Base-by-base conservation (phyloP, 2,329 filamentous ascomycete species). In the Phialocephala sp. region DNA sequence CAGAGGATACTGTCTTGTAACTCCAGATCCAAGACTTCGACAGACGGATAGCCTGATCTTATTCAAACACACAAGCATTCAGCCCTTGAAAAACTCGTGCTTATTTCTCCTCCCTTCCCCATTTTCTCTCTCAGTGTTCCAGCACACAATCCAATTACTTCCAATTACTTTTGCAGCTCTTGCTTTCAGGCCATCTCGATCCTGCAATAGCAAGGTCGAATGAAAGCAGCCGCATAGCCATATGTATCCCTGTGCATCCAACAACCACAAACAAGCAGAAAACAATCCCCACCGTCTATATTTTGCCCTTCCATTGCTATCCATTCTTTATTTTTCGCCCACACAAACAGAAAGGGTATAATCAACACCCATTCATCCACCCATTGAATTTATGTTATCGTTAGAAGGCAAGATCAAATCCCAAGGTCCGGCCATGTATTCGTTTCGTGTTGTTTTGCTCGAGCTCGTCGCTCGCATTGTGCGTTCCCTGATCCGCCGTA, bases 11-110 rank as follows among this genome's bases (percentile, higher is more conserved):
- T 4, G 12, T 41, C 15, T 41, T 22, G 43, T 54, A 12, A 18
- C 55, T 47, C 36, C 36, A n/a, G 41, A 50, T 57, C 62, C 43
- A 39, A 59, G 36, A 15, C 11, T 27, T 32, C 58, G 24, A 61
- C 58, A 24, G 22, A 15, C 27, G 27, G 27, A 32, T 32, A 32
- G 43, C 27, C 39, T 20, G 24, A 37, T 52, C 41, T 4, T 5
- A 64, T 60, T 60, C 37, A 55, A 68, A 69, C 68, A 72, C 66
- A 72, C 70, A 72, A 71, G 69, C 69, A 63, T 71, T 74, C 72
- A 73, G 72, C 73, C 67, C 73, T 74, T 75, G 72, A 74, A 71
- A 69, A 69, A 71, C 65, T 70, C 69, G 66, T 69, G 69, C 71
- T 62, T 63, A 60, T 63, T 59, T 62, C 24, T 57, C 36, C 60